These are phyloP conservation scores for Nadsonia commutata DNA, from an alignment of 1,139 yeast species.

Conservation along the genomic window DNA sequence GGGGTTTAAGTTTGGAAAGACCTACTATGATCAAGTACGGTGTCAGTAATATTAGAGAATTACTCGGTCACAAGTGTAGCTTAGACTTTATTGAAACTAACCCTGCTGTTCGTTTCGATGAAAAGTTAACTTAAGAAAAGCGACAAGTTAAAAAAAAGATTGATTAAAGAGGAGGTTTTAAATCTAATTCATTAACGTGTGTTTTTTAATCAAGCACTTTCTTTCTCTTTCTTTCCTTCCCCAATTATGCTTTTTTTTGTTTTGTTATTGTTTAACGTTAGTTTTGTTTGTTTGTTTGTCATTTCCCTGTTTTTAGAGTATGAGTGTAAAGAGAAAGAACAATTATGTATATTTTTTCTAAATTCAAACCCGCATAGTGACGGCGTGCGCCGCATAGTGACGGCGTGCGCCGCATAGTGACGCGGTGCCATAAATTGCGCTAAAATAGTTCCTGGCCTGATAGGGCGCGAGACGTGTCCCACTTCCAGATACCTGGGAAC, in stretches of 20 bases:
- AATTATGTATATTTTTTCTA: no score
- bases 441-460: no score
- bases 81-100: conserved; percentile 87
- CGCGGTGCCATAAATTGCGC: no score
- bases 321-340: not conserved
- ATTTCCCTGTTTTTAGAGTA: not conserved
- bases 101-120: conserved; percentile 95
- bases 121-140: conserved; percentile 30
- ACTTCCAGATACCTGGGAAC: no score
- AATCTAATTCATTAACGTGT: no score
- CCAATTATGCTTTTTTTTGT: not conserved
- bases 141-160: not conserved
- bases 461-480: no score
- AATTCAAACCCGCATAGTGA: no score
- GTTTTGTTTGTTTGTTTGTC: not conserved
- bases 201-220: no score
- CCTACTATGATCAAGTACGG: conserved; percentile 99
- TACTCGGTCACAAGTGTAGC: conserved; percentile 87
- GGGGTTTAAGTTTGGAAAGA: conserved; percentile 95
- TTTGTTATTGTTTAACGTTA: not conserved
- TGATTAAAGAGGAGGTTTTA: no score
- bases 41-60: conserved; percentile 86
- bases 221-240: no score
- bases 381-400: no score
- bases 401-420: no score